Conservation (phyloP, 148 eudicot species). For the Rhododendron kiyosumense region DNA sequence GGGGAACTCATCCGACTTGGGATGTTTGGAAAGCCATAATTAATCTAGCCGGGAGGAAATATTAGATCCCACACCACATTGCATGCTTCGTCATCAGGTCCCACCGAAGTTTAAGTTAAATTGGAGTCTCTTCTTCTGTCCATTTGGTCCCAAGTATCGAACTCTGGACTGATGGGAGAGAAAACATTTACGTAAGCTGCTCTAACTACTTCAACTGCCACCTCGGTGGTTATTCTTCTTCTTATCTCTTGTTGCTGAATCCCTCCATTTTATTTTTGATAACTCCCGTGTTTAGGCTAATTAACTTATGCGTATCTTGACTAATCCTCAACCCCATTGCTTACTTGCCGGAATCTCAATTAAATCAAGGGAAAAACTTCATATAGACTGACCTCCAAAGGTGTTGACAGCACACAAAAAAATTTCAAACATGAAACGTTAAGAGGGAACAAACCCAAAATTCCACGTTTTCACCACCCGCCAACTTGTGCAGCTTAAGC, state of each 20-base stretch:
- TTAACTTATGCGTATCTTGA: too few relatives aligned
- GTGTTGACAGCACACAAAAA: background rate
- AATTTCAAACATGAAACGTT: too few relatives aligned
- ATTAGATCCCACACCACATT: too few relatives aligned
- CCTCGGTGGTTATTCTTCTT: background rate
- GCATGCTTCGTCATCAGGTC: too few relatives aligned
- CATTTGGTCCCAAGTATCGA: too few relatives aligned
- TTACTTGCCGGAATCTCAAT: background rate
- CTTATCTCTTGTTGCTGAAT: background rate
- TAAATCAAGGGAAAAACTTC: too few relatives aligned
- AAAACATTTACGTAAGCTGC: background rate
- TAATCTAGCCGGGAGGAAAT: too few relatives aligned
- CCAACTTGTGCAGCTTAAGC: background rate
- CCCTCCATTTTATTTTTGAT: background rate
- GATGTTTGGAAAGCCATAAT: background rate
- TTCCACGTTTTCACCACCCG: background rate
- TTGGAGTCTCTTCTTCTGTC: too few relatives aligned
- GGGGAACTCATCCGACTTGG: background rate
- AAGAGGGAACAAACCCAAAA: background rate
- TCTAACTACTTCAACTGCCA: too few relatives aligned
- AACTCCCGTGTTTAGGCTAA: too few relatives aligned
- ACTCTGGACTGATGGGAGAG: background rate
- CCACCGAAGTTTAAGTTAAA: too few relatives aligned
- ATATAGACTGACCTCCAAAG: background rate
- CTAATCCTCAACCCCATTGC: rapidly evolving